Evolutionary conservation across 257 asterid genomes (phyloP).

Genomic region (Ocimum tenuiflorum): DNA sequence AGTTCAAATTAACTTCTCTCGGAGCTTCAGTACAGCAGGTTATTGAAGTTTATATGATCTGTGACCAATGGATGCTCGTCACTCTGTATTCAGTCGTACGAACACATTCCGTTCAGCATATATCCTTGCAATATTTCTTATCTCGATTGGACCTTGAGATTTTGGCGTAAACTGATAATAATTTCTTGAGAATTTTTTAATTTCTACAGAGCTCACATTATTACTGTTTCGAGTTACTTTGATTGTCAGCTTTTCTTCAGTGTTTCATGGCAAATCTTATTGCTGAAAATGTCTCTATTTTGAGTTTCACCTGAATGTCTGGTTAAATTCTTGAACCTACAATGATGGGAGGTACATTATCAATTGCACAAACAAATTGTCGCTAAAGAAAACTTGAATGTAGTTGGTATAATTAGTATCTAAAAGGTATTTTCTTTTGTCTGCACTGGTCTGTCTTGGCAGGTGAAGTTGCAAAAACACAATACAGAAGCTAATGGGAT

Average conservation of each 20-base stretch:
- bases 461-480: slow-evolving; percentile 91
- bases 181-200: neutral
- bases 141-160: slow-evolving; percentile 3
- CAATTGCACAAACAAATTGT: neutral
- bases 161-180: neutral
- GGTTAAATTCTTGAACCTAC: neutral
- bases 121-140: neutral
- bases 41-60: neutral
- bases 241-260: neutral
- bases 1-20: too few relatives aligned
- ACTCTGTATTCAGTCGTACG: neutral
- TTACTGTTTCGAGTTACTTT: neutral
- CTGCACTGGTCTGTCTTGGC: slow-evolving; percentile 22
- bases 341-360: neutral
- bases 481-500: slow-evolving; percentile 65
- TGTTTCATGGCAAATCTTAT: neutral
- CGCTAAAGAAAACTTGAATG: neutral
- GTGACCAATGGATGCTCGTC: neutral
- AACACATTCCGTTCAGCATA: neutral
- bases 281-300: neutral
- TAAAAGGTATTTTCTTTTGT: neutral
- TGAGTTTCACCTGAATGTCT: slow-evolving; percentile 12
- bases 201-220: neutral
- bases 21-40: neutral
- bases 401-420: neutral